Evolutionary conservation across 78 protist species (phyloP).

Genomic region (Planoprotostelium fungivorum): DNA sequence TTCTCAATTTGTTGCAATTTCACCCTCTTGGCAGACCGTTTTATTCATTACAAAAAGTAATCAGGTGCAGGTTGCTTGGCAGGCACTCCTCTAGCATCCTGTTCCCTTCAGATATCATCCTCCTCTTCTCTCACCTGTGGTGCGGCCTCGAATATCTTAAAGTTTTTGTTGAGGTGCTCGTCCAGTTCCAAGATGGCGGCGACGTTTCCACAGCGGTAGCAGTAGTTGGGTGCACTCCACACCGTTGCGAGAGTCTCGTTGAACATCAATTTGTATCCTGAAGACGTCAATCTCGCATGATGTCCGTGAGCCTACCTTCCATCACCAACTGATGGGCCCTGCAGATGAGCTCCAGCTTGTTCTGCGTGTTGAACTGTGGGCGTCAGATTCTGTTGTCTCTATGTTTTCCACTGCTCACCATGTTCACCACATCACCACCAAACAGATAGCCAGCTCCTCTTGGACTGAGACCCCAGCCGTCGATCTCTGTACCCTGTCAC

Average conservation of each 20-base stretch:
- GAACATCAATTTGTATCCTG: constrained; percentile 90
- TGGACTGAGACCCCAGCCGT: constrained; percentile 95
- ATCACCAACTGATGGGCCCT: constrained; percentile 99
- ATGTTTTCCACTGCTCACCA: neutral
- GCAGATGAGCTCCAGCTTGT: constrained; percentile 86
- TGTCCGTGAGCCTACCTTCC: constrained; percentile 83
- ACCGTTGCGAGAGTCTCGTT: constrained; percentile 93
- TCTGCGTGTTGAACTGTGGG: constrained; percentile 82
- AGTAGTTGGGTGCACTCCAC: constrained; percentile 99
- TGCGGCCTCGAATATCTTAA: constrained; percentile 91
- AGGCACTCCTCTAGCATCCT: constrained; percentile 82
- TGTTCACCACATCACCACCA: constrained; percentile 90
- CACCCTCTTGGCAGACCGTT: no score
- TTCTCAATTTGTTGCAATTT: no score
- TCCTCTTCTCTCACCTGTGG: constrained; percentile 77
- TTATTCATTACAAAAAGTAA: constrained; percentile 79
- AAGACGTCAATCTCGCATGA: neutral
- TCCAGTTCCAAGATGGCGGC: constrained; percentile 95
- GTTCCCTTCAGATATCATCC: no score
- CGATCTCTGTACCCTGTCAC: constrained; percentile 20
- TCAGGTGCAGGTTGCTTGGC: constrained; percentile 89
- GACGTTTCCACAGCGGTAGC: constrained; percentile 97
- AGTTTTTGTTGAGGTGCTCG: constrained; percentile 70
- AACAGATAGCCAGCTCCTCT: constrained; percentile 99
- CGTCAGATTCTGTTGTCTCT: no score